Conservation (phyloP, 495 filamentous ascomycete species). For the Neurospora discreta region DNA sequence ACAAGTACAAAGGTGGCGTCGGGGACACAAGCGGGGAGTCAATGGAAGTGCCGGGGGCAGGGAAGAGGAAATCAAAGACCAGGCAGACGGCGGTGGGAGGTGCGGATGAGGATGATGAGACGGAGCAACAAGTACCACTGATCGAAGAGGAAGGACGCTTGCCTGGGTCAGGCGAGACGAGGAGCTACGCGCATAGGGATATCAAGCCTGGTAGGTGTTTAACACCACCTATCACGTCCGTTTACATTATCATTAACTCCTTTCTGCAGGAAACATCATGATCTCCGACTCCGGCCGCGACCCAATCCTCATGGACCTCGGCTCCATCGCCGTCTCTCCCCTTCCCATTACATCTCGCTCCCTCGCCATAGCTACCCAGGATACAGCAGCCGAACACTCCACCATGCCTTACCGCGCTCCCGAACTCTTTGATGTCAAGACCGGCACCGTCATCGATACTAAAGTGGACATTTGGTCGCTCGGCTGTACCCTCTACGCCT, state of each 20-base stretch:
- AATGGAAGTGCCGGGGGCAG: slow-evolving; percentile 33
- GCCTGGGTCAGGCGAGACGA: slow-evolving; percentile 53
- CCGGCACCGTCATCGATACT: slow-evolving; percentile 81
- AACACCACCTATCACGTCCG: background rate
- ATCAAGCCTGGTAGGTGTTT: slow-evolving; percentile 75
- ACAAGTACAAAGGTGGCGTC: slow-evolving; percentile 59
- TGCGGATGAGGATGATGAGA: slow-evolving; percentile 54
- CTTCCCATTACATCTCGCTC: slow-evolving; percentile 89
- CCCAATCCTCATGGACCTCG: slow-evolving; percentile 97
- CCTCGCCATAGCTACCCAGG: slow-evolving; percentile 81
- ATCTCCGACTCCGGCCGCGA: slow-evolving; percentile 75
- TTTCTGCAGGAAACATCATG: slow-evolving; percentile 79
- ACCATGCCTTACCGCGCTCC: slow-evolving; percentile 98
- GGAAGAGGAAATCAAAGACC: slow-evolving; percentile 46
- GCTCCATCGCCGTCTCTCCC: slow-evolving; percentile 78
- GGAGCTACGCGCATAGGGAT: slow-evolving; percentile 90
- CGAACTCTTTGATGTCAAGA: slow-evolving; percentile 96
- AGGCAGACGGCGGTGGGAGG: slow-evolving; percentile 32
- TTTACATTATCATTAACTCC: slow-evolving; percentile 4
- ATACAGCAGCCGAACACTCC: slow-evolving; percentile 87
- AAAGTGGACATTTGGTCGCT: slow-evolving; percentile 98
- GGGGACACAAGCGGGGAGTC: slow-evolving; percentile 26
- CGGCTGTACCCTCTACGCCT: slow-evolving; percentile 92
- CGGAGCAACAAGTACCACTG: slow-evolving; percentile 63
- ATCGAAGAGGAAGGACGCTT: slow-evolving; percentile 77